These are phyloP conservation scores for Eremothecium coryli DNA, from an alignment of 1,139 yeast genomes.

Conservation along the genomic window DNA sequence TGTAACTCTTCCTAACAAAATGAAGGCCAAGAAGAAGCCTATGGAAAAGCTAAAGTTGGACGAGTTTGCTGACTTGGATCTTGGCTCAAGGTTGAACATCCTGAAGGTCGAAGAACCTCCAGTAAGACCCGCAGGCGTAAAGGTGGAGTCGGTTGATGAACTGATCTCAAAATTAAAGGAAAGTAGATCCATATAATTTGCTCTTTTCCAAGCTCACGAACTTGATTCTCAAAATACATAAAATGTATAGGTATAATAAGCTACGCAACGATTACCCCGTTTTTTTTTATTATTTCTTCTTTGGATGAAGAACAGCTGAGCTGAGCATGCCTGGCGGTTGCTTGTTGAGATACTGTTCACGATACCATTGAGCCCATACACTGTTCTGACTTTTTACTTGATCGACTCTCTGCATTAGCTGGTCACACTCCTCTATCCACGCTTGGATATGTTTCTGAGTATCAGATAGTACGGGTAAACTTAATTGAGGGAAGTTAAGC, in stretches of 20 bases:
- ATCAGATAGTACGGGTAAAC: constrained; percentile 11
- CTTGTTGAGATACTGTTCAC: constrained; percentile 17
- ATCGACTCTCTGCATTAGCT: constrained; percentile 8
- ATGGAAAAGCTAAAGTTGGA: constrained; percentile 49
- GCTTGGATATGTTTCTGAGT: constrained; percentile 21
- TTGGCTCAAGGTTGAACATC: constrained; percentile 55
- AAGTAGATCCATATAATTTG: constrained; percentile 44
- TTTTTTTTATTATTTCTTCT: constrained; percentile 11
- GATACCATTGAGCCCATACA: constrained; percentile 24
- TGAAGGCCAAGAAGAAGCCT: constrained; percentile 98
- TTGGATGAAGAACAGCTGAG: constrained; percentile 19
- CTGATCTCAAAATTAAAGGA: constrained; percentile 72
- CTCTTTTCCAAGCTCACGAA: too few relatives aligned
- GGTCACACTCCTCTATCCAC: constrained; percentile 24
- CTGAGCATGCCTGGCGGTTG: constrained; percentile 28
- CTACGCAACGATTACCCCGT: not conserved
- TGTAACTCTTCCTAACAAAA: constrained; percentile 85
- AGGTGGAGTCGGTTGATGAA: constrained; percentile 74
- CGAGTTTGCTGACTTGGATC: constrained; percentile 51
- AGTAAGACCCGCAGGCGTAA: constrained; percentile 69
- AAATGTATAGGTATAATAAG: not conserved
- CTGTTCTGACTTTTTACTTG: constrained; percentile 11
- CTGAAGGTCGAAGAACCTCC: constrained; percentile 81
- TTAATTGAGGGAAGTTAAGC: constrained; percentile 11
- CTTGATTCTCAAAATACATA: too few relatives aligned